A percentile compares a stretch with the other conserved stretches of the same genome.
phyloP scores from a whole-genome alignment of 1,284 basidiomycete species.

The Rugiboletus extremiorientalis region DNA sequence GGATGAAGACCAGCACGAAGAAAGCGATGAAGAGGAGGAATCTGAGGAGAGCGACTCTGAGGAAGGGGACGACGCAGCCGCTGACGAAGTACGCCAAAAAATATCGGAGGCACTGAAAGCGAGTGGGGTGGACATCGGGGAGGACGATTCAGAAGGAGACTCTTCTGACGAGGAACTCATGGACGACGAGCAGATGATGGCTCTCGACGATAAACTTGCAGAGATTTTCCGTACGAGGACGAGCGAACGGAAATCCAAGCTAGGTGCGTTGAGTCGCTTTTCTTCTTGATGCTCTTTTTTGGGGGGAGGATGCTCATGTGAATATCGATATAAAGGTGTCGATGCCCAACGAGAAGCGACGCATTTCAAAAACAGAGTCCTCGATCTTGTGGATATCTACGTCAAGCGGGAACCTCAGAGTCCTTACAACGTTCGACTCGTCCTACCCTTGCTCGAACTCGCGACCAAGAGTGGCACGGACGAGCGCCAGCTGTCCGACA shows the following conservation, averaged over 20 bases:
- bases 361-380: constrained; percentile 92
- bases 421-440: constrained; percentile 63
- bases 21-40: constrained; percentile 34
- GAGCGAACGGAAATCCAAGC: constrained; percentile 60
- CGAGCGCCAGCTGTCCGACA: constrained; percentile 84
- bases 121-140: constrained; percentile 63
- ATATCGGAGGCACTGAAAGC: constrained; percentile 79
- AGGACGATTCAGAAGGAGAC: constrained; percentile 41
- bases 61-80: constrained; percentile 50
- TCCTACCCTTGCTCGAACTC: constrained; percentile 78
- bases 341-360: constrained; percentile 81
- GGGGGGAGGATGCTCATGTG: not conserved
- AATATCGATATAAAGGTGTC: constrained; percentile 41
- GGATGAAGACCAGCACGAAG: constrained; percentile 42
- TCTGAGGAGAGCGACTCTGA: constrained; percentile 38
- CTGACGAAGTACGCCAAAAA: constrained; percentile 72
- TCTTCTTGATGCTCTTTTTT: not conserved
- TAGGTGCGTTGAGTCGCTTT: constrained; percentile 47
- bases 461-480: constrained; percentile 65
- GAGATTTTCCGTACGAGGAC: constrained; percentile 79
- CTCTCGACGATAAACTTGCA: constrained; percentile 90
- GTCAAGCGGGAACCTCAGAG: constrained; percentile 74
- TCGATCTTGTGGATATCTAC: constrained; percentile 89
- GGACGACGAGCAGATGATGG: constrained; percentile 98
- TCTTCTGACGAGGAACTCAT: constrained; percentile 71